Conservation (phyloP, 805 yeast genomes). For the Starmerella floricola region DNA sequence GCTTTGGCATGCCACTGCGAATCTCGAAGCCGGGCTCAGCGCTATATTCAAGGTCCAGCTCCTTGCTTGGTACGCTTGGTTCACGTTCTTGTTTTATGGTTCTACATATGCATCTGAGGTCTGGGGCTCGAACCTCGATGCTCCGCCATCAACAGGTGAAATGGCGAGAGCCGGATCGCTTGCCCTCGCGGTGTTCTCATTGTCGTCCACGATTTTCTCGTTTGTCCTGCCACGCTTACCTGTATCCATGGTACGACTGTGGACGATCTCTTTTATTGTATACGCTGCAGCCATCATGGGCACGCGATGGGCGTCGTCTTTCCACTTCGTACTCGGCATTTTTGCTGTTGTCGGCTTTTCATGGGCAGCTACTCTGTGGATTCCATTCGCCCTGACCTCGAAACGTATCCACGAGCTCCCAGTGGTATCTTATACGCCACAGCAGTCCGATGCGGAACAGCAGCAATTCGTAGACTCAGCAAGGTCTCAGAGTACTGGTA, state of each 20-base stretch:
- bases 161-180: conserved; percentile 29
- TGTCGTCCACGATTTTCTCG: conserved; percentile 24
- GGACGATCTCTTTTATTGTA: conserved; percentile 41
- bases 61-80: conserved; percentile 59
- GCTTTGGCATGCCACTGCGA: conserved; percentile 10
- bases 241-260: conserved; percentile 26
- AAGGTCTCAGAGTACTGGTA: too few species aligned
- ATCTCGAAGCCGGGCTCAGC: conserved; percentile 40
- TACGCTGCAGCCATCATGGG: conserved; percentile 39
- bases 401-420: conserved; percentile 31
- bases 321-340: conserved; percentile 36
- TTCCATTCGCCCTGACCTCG: conserved; percentile 50
- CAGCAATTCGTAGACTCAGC: neutral
- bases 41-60: conserved; percentile 46
- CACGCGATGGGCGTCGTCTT: conserved; percentile 37
- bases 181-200: conserved; percentile 29
- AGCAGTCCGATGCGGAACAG: conserved; percentile 10
- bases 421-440: conserved; percentile 1
- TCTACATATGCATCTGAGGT: conserved; percentile 55
- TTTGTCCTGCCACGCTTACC: conserved; percentile 14
- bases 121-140: conserved; percentile 31
- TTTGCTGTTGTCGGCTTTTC: conserved; percentile 46
- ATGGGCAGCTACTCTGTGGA: conserved; percentile 59
- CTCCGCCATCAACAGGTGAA: conserved; percentile 19
- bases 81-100: conserved; percentile 52